phyloP scores from a whole-genome alignment of 768 basidiomycete species.

The Chalciporus sphaerocephalus region DNA sequence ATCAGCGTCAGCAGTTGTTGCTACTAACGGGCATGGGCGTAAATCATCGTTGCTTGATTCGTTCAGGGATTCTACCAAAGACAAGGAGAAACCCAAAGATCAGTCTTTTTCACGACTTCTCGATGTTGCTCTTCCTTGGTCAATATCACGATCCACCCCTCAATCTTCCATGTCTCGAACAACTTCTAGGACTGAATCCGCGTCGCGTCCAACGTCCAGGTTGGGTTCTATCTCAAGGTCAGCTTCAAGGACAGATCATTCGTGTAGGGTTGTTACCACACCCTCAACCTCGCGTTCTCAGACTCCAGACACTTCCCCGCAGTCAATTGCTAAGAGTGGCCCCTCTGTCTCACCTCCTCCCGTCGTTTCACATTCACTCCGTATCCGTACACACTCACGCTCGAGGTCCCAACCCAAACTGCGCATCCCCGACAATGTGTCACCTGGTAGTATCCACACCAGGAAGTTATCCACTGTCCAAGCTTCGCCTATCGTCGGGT shows the following conservation, averaged over 20 bases:
- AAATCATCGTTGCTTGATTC: slow-evolving; percentile 20
- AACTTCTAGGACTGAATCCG: slow-evolving; percentile 11
- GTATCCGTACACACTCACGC: slow-evolving; percentile 19
- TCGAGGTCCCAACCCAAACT: slow-evolving; percentile 37
- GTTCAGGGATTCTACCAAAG: slow-evolving; percentile 15
- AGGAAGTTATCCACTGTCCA: slow-evolving; percentile 31
- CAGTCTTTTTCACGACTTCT: slow-evolving; percentile 26
- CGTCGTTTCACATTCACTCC: background rate
- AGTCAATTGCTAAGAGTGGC: background rate
- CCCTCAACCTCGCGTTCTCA: background rate
- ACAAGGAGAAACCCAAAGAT: slow-evolving; percentile 31
- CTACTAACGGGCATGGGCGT: slow-evolving; percentile 11
- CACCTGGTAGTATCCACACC: slow-evolving; percentile 5
- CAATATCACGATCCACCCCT: slow-evolving; percentile 15
- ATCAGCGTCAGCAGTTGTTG: slow-evolving; percentile 25
- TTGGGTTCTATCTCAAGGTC: slow-evolving; percentile 13
- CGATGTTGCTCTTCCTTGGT: slow-evolving; percentile 36
- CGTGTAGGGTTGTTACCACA: background rate
- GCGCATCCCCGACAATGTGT: slow-evolving; percentile 5
- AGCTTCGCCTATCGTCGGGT: slow-evolving; percentile 24
- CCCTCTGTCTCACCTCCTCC: background rate
- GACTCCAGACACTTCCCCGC: slow-evolving; percentile 1
- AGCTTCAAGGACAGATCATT: slow-evolving; percentile 11
- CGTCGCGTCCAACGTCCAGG: slow-evolving; percentile 20
- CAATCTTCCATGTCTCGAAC: slow-evolving; percentile 15